Base-by-base conservation (phyloP, 352 stramenopile species). In the Pythium periplocum region DNA sequence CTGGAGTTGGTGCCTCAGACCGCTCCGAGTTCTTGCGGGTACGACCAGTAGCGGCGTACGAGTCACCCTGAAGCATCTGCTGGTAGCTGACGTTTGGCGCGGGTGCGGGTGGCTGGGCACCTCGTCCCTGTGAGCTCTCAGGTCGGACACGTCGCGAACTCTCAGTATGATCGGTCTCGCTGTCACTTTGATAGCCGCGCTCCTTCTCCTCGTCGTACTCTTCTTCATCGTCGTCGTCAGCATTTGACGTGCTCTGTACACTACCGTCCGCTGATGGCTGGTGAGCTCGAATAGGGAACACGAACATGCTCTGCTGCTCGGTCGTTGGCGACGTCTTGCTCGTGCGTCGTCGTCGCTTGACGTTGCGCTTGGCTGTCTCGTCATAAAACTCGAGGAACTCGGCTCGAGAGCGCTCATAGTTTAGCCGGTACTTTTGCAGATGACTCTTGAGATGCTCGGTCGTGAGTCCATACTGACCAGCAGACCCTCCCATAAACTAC, bases 331-430 rank as follows among this genome's bases (percentile, higher is more conserved):
- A 26, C 17, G 17, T 26, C 17, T 26, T 26, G 17, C 17, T 26
- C 17, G 17, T 26, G 17, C 59, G 48, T 26, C 77, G 75, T 2
- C 75, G 74, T 0, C 76, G 72, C 57, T 90, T 87, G 36, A 80
- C 61, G 54, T 84, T 87, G 45, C 73, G 68, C 61, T 84, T 78
- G 6, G 76, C 17, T 26, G 17, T 42, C 44, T 84, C 74, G 55
- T 94, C 81, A 57, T 90, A 92, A 56, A 83, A 87, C 56, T 89
- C 78, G 37, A 94, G 73, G 61, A 94, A 94, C 59, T 94, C 79
- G 48, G 72, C 66, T 6, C 83, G 75, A 30, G 83, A 94, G 38
- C 82, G 81, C 46, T 94, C 81, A 52, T 92, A 92, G 54, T 94
- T 90, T 47, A 94, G 76, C 9, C 83, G 83, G 59, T 90, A 94